Conservation (phyloP, 805 yeast species). For the Cyberlindnera galapagoensis region DNA sequence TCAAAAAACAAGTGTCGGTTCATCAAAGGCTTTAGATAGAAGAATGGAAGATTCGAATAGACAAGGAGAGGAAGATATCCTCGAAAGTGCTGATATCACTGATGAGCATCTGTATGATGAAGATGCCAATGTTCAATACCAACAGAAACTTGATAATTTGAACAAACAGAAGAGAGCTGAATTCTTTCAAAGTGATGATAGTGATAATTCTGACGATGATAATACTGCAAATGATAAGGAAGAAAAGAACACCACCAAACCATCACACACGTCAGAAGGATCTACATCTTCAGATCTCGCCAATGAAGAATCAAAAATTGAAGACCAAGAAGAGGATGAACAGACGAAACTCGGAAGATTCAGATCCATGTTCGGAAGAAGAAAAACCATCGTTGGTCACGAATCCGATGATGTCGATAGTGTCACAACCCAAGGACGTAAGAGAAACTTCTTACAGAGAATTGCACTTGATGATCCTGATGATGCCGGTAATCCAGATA, state of each 20-base stretch:
- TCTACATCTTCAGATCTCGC: not conserved
- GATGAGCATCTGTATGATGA: slow-evolving; percentile 8
- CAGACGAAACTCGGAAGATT: slow-evolving; percentile 10
- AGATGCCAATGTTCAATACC: slow-evolving; percentile 7
- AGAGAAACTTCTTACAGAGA: slow-evolving; percentile 10
- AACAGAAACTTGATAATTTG: slow-evolving; percentile 15
- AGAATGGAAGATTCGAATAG: slow-evolving; percentile 12
- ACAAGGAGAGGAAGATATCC: slow-evolving; percentile 6
- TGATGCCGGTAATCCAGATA: slow-evolving; percentile 19
- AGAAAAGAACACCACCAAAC: not conserved
- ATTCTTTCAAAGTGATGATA: slow-evolving; percentile 17
- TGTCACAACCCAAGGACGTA: slow-evolving; percentile 4
- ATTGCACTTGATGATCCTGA: slow-evolving; percentile 17
- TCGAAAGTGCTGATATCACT: slow-evolving; percentile 6
- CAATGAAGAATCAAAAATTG: slow-evolving; percentile 1
- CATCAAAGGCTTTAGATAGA: slow-evolving; percentile 20
- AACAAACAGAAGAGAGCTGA: slow-evolving; percentile 12
- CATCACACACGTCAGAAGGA: not conserved
- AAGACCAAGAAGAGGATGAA: slow-evolving; percentile 5
- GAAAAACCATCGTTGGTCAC: slow-evolving; percentile 7
- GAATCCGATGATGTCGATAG: not conserved
- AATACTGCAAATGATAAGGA: not conserved
- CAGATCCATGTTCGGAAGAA: slow-evolving; percentile 16
- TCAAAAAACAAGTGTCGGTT: not conserved
- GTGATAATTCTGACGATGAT: slow-evolving; percentile 18